phyloP scores from a whole-genome alignment of 805 yeast genomes.

The Candida golubevii region DNA sequence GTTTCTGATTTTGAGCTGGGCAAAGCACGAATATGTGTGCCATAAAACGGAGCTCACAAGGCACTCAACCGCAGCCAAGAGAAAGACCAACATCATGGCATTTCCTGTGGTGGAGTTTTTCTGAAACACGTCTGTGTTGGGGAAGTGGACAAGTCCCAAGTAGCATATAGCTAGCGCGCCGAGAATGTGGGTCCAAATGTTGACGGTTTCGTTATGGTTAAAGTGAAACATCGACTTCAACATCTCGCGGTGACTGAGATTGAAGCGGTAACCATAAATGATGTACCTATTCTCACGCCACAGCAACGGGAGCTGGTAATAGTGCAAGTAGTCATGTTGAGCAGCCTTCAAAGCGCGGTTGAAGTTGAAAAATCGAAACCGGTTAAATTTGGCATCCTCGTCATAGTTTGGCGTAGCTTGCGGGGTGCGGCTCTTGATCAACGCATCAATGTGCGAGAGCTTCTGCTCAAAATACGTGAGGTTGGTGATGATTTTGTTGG shows the following conservation, averaged over 20 bases:
- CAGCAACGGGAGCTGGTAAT: conserved; percentile 82
- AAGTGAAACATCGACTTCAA: conserved; percentile 52
- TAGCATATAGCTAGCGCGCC: conserved; percentile 62
- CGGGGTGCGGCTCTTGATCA: conserved; percentile 32
- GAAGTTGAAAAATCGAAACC: conserved; percentile 35
- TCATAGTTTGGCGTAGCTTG: conserved; percentile 24
- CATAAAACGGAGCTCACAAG: conserved; percentile 74
- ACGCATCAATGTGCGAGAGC: conserved; percentile 34
- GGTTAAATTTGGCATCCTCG: conserved; percentile 29
- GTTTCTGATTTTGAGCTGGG: conserved; percentile 56
- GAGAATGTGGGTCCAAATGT: conserved; percentile 86
- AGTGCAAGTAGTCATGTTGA: conserved; percentile 45
- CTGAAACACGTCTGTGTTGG: conserved; percentile 49
- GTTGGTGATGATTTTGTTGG: conserved; percentile 38
- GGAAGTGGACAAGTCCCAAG: conserved; percentile 58
- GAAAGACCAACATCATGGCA: conserved; percentile 56
- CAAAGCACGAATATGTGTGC: conserved; percentile 88
- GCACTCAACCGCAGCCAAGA: conserved; percentile 73
- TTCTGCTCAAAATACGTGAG: conserved; percentile 41
- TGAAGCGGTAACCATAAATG: conserved; percentile 80
- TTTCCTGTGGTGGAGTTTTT: conserved; percentile 41
- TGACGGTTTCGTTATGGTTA: conserved; percentile 83
- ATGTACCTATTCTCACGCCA: conserved; percentile 93
- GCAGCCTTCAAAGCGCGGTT: conserved; percentile 33
- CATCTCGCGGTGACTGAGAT: conserved; percentile 57